Percentiles rank a stretch among this genome's conserved stretches.
Evolutionary conservation across 2,329 filamentous ascomycete species (phyloP).

Genomic region (Penicillium occitanis): DNA sequence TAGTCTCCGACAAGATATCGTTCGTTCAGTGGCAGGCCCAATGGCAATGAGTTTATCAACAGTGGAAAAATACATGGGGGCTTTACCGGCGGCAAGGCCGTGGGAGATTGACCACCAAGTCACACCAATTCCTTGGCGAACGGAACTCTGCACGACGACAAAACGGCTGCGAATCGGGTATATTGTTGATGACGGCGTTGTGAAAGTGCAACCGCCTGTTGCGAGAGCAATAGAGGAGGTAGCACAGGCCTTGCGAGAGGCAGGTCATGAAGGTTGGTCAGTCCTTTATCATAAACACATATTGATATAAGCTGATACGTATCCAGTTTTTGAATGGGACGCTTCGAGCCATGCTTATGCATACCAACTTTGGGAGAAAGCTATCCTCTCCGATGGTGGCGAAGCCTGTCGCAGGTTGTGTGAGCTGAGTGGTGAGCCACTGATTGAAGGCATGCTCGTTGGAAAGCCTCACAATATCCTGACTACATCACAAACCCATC

Average conservation of each 20-base stretch:
- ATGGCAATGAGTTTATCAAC: conserved; percentile 30
- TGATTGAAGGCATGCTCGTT: conserved; percentile 39
- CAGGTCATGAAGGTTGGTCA: conserved; percentile 49
- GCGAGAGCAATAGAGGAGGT: conserved; percentile 54
- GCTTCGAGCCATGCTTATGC: conserved; percentile 30
- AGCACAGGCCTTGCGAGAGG: conserved; percentile 59
- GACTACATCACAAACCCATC: conserved; percentile 29
- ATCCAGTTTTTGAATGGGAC: conserved; percentile 37
- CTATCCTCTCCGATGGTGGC: conserved; percentile 36
- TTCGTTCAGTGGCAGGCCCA: conserved; percentile 32
- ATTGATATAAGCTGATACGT: background rate
- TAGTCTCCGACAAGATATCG: conserved; percentile 31
- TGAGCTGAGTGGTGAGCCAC: conserved; percentile 33
- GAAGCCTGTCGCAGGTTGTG: conserved; percentile 32
- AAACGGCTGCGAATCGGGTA: conserved; percentile 59
- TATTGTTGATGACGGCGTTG: conserved; percentile 60
- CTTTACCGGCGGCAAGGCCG: conserved; percentile 32
- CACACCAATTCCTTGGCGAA: conserved; percentile 40
- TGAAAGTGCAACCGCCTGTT: conserved; percentile 61
- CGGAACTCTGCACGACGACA: conserved; percentile 25
- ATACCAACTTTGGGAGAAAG: conserved; percentile 35
- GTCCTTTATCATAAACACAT: conserved; percentile 29
- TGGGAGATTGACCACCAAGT: conserved; percentile 40
- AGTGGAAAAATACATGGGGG: conserved; percentile 36
- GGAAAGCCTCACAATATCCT: conserved; percentile 32